Evolutionary conservation across 164 flowering plant species (phyloP).

Genomic region (Saururus chinensis): DNA sequence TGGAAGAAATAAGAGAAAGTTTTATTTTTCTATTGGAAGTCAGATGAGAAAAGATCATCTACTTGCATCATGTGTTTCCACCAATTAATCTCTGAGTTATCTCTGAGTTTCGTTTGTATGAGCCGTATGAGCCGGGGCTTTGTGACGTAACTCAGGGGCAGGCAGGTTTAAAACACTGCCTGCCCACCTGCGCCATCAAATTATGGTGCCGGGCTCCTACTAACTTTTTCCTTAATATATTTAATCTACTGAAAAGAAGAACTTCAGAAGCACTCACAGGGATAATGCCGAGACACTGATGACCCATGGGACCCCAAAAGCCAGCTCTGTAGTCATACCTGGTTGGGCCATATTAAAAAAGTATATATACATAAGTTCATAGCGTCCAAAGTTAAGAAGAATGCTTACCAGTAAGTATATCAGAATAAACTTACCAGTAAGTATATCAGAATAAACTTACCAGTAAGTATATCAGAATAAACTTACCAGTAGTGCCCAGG

Average conservation of each 20-base stretch:
- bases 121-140: too few species aligned
- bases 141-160: too few species aligned
- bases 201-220: too few species aligned
- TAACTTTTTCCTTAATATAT: too few species aligned
- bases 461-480: slow-evolving; percentile 18
- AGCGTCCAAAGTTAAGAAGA: neutral
- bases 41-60: neutral
- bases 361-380: neutral
- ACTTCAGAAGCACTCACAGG: slow-evolving; percentile 41
- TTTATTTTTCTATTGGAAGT: too few species aligned
- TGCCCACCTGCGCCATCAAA: too few species aligned
- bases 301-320: slow-evolving; percentile 91
- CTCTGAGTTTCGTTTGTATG: too few species aligned
- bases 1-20: slow-evolving; percentile 23
- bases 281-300: slow-evolving; percentile 84
- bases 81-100: too few species aligned
- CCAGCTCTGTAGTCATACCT: slow-evolving; percentile 95
- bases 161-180: too few species aligned
- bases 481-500: slow-evolving; percentile 82
- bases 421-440: too few species aligned
- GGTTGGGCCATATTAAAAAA: slow-evolving; percentile 6
- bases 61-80: neutral
- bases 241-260: neutral
- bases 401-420: too few species aligned
- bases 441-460: too few species aligned